These are phyloP conservation scores for Thelephora terrestris DNA, from an alignment of 1,284 basidiomycete genomes.

Conservation along the genomic window DNA sequence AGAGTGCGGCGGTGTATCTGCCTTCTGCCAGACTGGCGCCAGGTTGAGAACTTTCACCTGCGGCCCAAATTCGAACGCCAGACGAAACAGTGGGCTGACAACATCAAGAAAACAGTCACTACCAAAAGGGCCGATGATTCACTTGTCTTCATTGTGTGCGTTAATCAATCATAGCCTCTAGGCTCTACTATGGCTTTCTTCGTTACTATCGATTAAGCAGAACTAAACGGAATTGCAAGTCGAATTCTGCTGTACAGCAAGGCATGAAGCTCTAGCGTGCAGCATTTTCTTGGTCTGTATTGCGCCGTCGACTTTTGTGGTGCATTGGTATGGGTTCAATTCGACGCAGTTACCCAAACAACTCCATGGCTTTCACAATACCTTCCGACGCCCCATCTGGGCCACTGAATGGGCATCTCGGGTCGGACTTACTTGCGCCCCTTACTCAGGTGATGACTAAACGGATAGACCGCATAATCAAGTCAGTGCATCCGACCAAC, in stretches of 20 bases:
- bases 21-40: neutral
- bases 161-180: neutral
- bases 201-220: slow-evolving; percentile 1
- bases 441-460: slow-evolving; percentile 6
- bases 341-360: slow-evolving; percentile 28
- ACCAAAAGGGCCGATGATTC: slow-evolving; percentile 16
- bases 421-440: slow-evolving; percentile 10
- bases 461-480: slow-evolving; percentile 21
- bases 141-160: slow-evolving; percentile 27
- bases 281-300: slow-evolving; percentile 28
- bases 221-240: slow-evolving; percentile 22
- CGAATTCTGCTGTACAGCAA: slow-evolving; percentile 23
- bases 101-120: slow-evolving; percentile 22
- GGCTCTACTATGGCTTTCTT: neutral
- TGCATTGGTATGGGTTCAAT: slow-evolving; percentile 34
- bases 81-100: slow-evolving; percentile 17
- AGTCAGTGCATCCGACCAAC: slow-evolving; percentile 23
- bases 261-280: slow-evolving; percentile 26
- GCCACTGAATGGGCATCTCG: slow-evolving; percentile 34
- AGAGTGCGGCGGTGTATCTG: slow-evolving; percentile 15
- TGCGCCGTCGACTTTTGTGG: slow-evolving; percentile 35
- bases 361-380: slow-evolving; percentile 29
- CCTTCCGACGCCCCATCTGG: slow-evolving; percentile 32
- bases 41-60: slow-evolving; percentile 14
- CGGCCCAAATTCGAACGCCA: slow-evolving; percentile 19